A percentile compares a stretch with the other conserved stretches of the same genome.
These are phyloP conservation scores for Coriaria nepalensis DNA, from an alignment of 306 rosid genomes.

Conservation along the genomic window DNA sequence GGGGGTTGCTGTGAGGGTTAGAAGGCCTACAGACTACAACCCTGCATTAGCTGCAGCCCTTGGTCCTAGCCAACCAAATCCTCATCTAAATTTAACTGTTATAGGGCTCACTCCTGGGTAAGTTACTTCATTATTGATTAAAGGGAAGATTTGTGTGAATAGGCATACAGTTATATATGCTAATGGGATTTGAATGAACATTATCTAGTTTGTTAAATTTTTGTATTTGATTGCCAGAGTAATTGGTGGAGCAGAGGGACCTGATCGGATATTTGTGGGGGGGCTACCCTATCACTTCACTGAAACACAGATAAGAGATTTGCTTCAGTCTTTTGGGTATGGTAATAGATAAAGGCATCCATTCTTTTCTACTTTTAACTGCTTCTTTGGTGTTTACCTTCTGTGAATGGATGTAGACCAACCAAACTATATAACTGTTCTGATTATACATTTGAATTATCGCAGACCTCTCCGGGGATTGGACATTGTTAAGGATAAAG, in stretches of 20 bases:
- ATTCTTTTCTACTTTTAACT: background rate
- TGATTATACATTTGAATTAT: constrained; percentile 11
- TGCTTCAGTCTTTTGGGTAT: constrained; percentile 74
- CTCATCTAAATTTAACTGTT: constrained; percentile 60
- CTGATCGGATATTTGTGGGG: constrained; percentile 76
- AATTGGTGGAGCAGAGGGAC: constrained; percentile 58
- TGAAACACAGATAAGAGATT: constrained; percentile 56
- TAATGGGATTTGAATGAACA: background rate
- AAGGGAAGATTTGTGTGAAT: background rate
- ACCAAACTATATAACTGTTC: constrained; percentile 7
- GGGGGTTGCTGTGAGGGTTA: constrained; percentile 81
- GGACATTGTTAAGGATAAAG: constrained; percentile 71
- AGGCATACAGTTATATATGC: too few relatives aligned
- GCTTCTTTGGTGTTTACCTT: background rate
- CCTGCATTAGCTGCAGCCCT: constrained; percentile 67
- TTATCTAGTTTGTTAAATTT: constrained; percentile 15
- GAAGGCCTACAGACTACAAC: constrained; percentile 77
- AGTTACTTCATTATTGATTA: constrained; percentile 4
- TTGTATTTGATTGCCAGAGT: constrained; percentile 29
- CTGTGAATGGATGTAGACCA: background rate
- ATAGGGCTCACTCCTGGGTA: constrained; percentile 61
- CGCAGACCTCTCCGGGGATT: constrained; percentile 63
- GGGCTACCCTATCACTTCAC: constrained; percentile 76
- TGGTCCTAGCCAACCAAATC: constrained; percentile 76
- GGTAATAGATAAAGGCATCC: constrained; percentile 2